phyloP scores from a whole-genome alignment of 192 early-diverging fungal species.

The Entomortierella parvispora region DNA sequence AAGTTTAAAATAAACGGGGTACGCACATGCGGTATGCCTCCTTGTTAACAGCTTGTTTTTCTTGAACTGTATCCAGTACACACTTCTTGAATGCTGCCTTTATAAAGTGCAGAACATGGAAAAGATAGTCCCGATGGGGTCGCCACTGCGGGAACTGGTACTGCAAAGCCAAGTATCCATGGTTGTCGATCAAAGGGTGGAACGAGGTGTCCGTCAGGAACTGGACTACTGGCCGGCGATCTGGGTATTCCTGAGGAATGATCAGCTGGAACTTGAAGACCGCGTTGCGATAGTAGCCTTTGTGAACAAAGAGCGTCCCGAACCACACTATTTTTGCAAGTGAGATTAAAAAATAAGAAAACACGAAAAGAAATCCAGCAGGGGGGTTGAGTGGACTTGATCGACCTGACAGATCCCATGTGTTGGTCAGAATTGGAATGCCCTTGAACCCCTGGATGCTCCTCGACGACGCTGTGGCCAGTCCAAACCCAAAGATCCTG shows the following conservation, averaged over 20 bases:
- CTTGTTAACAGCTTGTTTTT: constrained; percentile 69
- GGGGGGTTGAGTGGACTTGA: constrained; percentile 4
- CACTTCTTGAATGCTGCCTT: constrained; percentile 87
- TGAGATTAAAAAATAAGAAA: constrained; percentile 10
- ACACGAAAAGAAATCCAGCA: neutral
- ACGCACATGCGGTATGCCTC: constrained; percentile 72
- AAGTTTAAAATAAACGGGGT: too few relatives aligned
- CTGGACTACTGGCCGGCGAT: constrained; percentile 70
- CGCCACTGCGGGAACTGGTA: constrained; percentile 87
- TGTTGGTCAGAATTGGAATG: too few relatives aligned
- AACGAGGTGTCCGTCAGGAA: constrained; percentile 79
- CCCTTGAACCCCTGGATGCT: too few relatives aligned
- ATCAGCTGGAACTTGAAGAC: constrained; percentile 89
- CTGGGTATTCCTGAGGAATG: constrained; percentile 86
- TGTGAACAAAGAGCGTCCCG: constrained; percentile 88
- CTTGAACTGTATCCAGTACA: constrained; percentile 70
- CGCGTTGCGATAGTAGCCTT: constrained; percentile 89
- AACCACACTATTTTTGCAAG: constrained; percentile 74
- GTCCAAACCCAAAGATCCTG: too few relatives aligned
- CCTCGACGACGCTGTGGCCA: too few relatives aligned
- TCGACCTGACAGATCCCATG: neutral
- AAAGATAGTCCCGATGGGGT: constrained; percentile 84
- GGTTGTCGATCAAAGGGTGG: constrained; percentile 85
- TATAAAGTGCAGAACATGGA: constrained; percentile 87
- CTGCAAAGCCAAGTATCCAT: constrained; percentile 73